phyloP scores from a whole-genome alignment of 202 grass and related monocot species.

The Tripidium arundinaceum region DNA sequence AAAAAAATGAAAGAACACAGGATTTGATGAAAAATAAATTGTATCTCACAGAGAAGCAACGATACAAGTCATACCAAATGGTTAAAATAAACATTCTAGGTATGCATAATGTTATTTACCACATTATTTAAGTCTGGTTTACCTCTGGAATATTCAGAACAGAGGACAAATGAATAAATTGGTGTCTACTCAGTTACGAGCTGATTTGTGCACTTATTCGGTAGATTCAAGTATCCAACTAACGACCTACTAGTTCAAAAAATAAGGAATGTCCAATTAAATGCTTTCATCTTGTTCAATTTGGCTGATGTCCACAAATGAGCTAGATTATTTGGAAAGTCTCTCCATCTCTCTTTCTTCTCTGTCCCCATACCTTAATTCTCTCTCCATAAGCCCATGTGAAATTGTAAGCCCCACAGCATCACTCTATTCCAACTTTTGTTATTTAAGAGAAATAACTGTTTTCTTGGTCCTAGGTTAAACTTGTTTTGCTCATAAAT shows the following conservation, averaged over 20 bases:
- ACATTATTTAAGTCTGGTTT: not conserved
- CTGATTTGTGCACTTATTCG: not conserved
- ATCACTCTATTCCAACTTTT: not conserved
- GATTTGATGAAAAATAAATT: not conserved
- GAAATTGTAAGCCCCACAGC: not conserved
- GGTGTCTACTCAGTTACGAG: not conserved
- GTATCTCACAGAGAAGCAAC: not conserved
- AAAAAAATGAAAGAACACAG: not conserved
- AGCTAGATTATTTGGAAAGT: not conserved
- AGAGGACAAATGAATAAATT: not conserved
- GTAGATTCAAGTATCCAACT: not conserved
- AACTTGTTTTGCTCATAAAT: conserved; percentile 7
- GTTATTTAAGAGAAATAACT: not conserved
- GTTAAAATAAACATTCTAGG: conserved; percentile 14
- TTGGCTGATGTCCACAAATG: not conserved
- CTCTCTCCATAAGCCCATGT: not conserved
- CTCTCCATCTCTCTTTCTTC: not conserved
- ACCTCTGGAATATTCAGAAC: conserved; percentile 2
- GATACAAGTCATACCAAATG: conserved; percentile 6
- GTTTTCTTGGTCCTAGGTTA: not conserved
- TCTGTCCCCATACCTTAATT: not conserved
- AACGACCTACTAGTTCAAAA: not conserved
- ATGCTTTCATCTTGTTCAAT: not conserved
- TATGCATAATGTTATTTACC: not conserved
- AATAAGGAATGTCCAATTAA: not conserved